phyloP scores from a whole-genome alignment of 495 filamentous ascomycete genomes.

The Talaromyces trachyspermus region DNA sequence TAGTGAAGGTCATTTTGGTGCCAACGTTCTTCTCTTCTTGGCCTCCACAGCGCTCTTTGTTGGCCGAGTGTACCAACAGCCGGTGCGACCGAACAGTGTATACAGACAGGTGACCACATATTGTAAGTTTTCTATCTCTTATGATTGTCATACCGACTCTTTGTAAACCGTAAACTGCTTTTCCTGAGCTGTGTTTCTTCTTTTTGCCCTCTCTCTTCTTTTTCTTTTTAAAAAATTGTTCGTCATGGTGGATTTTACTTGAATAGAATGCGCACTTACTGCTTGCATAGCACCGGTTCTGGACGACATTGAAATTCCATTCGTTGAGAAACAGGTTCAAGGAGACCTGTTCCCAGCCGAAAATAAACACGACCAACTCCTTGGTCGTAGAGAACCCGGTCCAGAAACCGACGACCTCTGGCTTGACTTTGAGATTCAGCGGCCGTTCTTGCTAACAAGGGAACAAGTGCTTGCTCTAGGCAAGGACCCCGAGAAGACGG shows the following conservation, averaged over 20 bases:
- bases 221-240: no score
- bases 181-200: no score
- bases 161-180: no score
- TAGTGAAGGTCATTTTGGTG: background rate
- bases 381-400: slow-evolving; percentile 6
- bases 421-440: slow-evolving; percentile 22
- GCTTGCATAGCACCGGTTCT: background rate
- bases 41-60: background rate
- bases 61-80: background rate
- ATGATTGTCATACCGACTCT: no score
- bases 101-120: background rate
- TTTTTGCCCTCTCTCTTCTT: no score
- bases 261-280: no score
- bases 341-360: background rate
- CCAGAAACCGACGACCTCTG: slow-evolving; percentile 21
- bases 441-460: slow-evolving; percentile 18
- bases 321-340: background rate
- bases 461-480: slow-evolving; percentile 23
- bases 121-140: background rate
- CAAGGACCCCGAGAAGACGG: slow-evolving; percentile 27
- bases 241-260: no score
- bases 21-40: background rate
- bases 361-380: background rate
- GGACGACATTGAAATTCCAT: background rate
- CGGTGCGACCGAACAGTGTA: background rate